Base-by-base conservation (phyloP, 148 eudicot species). In the Vaccinium vitisidaea region DNA sequence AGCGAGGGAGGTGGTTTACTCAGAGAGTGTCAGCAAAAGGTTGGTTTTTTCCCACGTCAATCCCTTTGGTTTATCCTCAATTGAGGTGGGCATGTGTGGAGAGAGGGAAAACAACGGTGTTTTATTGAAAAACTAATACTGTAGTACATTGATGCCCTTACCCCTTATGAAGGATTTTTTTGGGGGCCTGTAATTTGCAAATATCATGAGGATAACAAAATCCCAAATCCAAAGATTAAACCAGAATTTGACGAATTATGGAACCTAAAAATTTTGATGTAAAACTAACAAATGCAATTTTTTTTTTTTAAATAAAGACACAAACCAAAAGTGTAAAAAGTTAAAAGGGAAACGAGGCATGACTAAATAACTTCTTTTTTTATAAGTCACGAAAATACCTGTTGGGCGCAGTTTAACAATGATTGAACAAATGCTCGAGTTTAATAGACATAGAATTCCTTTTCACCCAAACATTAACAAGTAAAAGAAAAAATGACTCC, bases 11-110 rank as follows among this genome's bases (percentile, higher is more conserved):
- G 49, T 23, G 69, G 79, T 46, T 79, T 59, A 5, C 39, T 36
- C 79, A 80, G 85, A 67, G 83, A 83, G 58, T 85, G 94, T 85
- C 88, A 88, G 94, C 90, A 87, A 86, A 88, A 69, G 91, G 94
- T 84, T 81, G 84, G 78, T 83, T 84, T 88, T 84, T 80, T 83
- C 83, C 94, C 95, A 92, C 93, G 87, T 89, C 63, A 85, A 77
- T 83, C 78, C 87, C 87, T 36, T 76, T 18, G 71, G 83, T 78
- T 89, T 90, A 90, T 89, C 92, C 88, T 69, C 8, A 69, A 83
- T 56, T 81, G 18, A 69, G 19, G 23, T 46, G 25, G 81, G 83
- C 49, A 10, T 87, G 80, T 89, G 89, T 89, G 91, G 91, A 87
- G 84, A 30, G 7, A 36, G 86, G 75, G 46, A 15, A 82, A 82